Evolutionary conservation across 164 flowering plant species (phyloP).

Genomic region (Magnolia sinica): DNA sequence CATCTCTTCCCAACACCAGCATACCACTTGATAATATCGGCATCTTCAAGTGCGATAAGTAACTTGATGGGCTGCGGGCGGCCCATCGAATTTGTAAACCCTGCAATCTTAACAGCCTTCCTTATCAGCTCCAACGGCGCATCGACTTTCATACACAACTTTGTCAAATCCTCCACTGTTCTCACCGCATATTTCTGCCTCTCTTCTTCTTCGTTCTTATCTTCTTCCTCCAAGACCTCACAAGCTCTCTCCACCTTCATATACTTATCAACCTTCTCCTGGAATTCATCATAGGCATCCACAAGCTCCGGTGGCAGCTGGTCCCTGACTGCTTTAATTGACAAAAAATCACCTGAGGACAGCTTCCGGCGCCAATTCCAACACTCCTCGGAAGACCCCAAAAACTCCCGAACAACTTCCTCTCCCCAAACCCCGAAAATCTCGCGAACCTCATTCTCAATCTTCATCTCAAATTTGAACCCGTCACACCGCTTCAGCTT

Average conservation of each 20-base stretch:
- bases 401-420: constrained; percentile 65
- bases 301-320: constrained; percentile 79
- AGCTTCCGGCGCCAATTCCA: constrained; percentile 59
- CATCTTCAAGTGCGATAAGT: constrained; percentile 74
- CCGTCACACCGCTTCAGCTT: constrained; percentile 55
- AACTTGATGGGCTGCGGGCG: constrained; percentile 80
- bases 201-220: constrained; percentile 51
- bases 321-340: constrained; percentile 61
- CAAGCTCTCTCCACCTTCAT: constrained; percentile 56
- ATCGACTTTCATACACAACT: constrained; percentile 65
- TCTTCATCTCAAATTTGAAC: constrained; percentile 60
- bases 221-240: constrained; percentile 53
- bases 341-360: constrained; percentile 70
- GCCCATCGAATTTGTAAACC: constrained; percentile 94
- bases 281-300: constrained; percentile 77
- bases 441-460: constrained; percentile 63
- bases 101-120: constrained; percentile 66
- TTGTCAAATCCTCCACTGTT: constrained; percentile 74
- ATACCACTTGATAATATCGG: constrained; percentile 90
- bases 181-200: constrained; percentile 52
- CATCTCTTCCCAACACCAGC: constrained; percentile 89
- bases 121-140: constrained; percentile 73
- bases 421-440: constrained; percentile 73
- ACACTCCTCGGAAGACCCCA: constrained; percentile 66
- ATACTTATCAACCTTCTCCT: constrained; percentile 65